A percentile compares a stretch with the other conserved stretches of the same genome.
Conservation (phyloP, 1,284 basidiomycete genomes). For the Chalciporus sp. region DNA sequence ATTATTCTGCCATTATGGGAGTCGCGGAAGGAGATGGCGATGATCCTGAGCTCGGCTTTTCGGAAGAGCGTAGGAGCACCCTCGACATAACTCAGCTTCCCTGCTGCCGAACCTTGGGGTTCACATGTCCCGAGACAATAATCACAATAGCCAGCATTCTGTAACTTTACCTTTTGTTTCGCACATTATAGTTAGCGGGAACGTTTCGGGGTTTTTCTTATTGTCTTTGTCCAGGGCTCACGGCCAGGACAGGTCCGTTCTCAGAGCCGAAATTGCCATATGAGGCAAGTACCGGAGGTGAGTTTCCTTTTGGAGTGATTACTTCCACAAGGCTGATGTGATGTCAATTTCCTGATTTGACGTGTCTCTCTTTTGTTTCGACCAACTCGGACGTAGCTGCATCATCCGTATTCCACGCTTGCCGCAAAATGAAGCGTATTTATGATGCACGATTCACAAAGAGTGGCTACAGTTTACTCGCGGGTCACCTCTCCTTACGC, state of each 20-base stretch:
- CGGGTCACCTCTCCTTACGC: conserved; percentile 15
- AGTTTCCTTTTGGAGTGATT: conserved; percentile 2
- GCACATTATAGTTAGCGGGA: conserved; percentile 4
- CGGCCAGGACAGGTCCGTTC: background rate
- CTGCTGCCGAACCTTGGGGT: conserved; percentile 2
- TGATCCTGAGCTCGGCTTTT: conserved; percentile 30
- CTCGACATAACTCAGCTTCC: conserved; percentile 1
- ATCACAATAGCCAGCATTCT: conserved; percentile 24
- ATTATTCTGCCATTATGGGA: conserved; percentile 52
- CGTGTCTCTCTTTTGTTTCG: conserved; percentile 29
- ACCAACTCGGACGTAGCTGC: conserved; percentile 18
- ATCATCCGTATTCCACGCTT: conserved; percentile 7
- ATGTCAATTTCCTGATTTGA: background rate
- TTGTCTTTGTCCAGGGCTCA: conserved; percentile 20
- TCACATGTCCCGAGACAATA: conserved; percentile 25
- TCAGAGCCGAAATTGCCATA: conserved; percentile 1
- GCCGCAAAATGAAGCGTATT: conserved; percentile 24
- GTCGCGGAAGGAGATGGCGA: conserved; percentile 41
- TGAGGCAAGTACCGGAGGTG: conserved; percentile 5
- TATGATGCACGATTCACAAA: conserved; percentile 13
- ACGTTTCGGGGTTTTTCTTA: conserved; percentile 21
- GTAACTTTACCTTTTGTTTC: conserved; percentile 16
- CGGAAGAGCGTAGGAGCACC: background rate
- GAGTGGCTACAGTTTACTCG: conserved; percentile 9
- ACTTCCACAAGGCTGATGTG: background rate